A percentile compares a stretch with the other conserved stretches of the same genome.
phyloP scores from a whole-genome alignment of 2,329 filamentous ascomycete species.

The Aaosphaeria pasadenensis region DNA sequence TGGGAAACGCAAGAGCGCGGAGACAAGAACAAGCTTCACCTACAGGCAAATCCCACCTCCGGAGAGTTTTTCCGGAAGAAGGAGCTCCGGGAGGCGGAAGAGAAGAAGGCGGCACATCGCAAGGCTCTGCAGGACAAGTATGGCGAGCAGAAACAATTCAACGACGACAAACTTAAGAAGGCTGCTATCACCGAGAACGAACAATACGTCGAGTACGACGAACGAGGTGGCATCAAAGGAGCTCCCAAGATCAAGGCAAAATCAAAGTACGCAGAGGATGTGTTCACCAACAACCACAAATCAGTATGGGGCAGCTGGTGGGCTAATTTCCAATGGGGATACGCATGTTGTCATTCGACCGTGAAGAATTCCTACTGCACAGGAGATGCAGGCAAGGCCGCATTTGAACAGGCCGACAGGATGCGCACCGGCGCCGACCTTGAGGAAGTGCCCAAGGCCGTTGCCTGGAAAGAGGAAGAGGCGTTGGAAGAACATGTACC shows the following conservation, averaged over 20 bases:
- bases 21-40: conserved; percentile 75
- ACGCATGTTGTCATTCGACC: conserved; percentile 88
- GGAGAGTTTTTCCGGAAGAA: conserved; percentile 82
- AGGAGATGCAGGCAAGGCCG: conserved; percentile 79
- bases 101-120: conserved; percentile 64
- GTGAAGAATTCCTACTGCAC: conserved; percentile 98
- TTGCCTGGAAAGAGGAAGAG: conserved; percentile 45
- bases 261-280: conserved; percentile 89
- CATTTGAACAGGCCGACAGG: conserved; percentile 73
- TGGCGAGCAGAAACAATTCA: conserved; percentile 63
- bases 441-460: conserved; percentile 38
- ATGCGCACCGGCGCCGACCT: conserved; percentile 50
- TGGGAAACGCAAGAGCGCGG: conserved; percentile 91
- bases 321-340: conserved; percentile 93
- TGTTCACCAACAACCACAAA: conserved; percentile 85
- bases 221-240: conserved; percentile 86
- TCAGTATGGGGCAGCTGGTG: conserved; percentile 98
- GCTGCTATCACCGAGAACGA: conserved; percentile 77
- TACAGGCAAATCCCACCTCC: conserved; percentile 95
- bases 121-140: conserved; percentile 79
- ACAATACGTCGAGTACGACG: conserved; percentile 90
- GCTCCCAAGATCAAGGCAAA: conserved; percentile 70
- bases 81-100: conserved; percentile 69
- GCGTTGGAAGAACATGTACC: conserved; percentile 40
- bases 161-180: conserved; percentile 62